Conservation (phyloP, 2,329 filamentous ascomycete genomes). For the Pseudocercospora cruenta region DNA sequence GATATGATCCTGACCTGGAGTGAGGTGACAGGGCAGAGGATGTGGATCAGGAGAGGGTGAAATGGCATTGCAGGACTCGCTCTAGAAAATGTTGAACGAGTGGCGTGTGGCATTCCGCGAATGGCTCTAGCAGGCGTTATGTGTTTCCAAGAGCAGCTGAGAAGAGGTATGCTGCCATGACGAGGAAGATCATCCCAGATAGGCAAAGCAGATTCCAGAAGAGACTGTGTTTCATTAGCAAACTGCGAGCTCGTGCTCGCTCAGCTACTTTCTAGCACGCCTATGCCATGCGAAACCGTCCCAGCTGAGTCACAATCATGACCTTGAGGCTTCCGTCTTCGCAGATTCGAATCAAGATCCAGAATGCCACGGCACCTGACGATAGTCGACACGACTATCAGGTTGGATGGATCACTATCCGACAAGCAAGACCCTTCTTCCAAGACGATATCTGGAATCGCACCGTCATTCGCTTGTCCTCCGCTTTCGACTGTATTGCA, state of each 20-base stretch:
- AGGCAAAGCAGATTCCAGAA: background rate
- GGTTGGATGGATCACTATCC: background rate
- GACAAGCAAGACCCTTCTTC: background rate
- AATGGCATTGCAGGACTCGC: too few species aligned
- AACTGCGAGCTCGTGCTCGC: background rate
- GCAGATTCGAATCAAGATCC: background rate
- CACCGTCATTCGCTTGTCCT: background rate
- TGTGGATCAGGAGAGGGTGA: too few species aligned
- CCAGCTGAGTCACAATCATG: background rate
- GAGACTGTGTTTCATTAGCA: background rate
- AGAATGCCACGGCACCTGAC: background rate
- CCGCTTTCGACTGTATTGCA: background rate
- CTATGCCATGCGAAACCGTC: background rate
- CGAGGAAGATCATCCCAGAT: background rate
- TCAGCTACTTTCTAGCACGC: background rate
- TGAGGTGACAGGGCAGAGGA: background rate
- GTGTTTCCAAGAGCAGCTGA: too few species aligned
- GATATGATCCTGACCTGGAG: background rate
- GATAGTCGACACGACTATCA: background rate
- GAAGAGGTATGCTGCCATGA: too few species aligned
- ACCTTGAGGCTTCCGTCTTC: background rate
- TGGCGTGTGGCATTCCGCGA: too few species aligned
- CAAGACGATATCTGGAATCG: background rate
- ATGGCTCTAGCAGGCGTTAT: too few species aligned
- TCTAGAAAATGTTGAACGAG: too few species aligned